phyloP scores from a whole-genome alignment of 805 yeast genomes.

The Monosporozyma servazzii region DNA sequence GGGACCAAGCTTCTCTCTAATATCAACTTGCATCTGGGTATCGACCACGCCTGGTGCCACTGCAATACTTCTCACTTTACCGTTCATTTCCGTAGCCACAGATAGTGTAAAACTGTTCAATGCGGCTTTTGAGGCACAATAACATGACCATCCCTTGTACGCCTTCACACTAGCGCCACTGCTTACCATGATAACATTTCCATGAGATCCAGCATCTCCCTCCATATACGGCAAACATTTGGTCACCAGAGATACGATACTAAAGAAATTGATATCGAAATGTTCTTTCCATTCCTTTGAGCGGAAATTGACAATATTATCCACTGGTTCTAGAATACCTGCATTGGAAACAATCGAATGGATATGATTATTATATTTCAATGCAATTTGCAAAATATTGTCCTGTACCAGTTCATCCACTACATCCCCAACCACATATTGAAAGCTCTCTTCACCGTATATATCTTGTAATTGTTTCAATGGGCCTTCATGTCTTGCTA shows the following conservation, averaged over 20 bases:
- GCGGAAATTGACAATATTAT: constrained; percentile 33
- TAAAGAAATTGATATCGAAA: constrained; percentile 71
- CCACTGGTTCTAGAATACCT: constrained; percentile 75
- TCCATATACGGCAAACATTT: constrained; percentile 47
- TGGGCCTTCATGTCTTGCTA: constrained; percentile 55
- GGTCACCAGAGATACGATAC: constrained; percentile 53
- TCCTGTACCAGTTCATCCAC: constrained; percentile 29
- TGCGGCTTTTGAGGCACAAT: constrained; percentile 89
- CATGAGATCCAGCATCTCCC: constrained; percentile 34
- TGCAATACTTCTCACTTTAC: constrained; percentile 41
- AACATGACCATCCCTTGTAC: constrained; percentile 65
- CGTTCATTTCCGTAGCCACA: constrained; percentile 55
- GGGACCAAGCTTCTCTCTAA: constrained; percentile 54
- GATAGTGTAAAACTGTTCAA: constrained; percentile 65
- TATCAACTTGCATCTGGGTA: constrained; percentile 77
- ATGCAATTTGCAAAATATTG: constrained; percentile 37
- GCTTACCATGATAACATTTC: constrained; percentile 69
- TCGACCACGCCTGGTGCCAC: constrained; percentile 95
- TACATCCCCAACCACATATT: constrained; percentile 52
- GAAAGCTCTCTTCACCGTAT: constrained; percentile 42
- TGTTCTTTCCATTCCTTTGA: constrained; percentile 50
- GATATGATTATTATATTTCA: constrained; percentile 44
- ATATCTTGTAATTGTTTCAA: constrained; percentile 35
- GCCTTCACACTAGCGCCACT: constrained; percentile 71
- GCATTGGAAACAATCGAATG: constrained; percentile 71